Evolutionary conservation across 2,329 filamentous ascomycete genomes (phyloP).

Genomic region (Penicillium thymicola): DNA sequence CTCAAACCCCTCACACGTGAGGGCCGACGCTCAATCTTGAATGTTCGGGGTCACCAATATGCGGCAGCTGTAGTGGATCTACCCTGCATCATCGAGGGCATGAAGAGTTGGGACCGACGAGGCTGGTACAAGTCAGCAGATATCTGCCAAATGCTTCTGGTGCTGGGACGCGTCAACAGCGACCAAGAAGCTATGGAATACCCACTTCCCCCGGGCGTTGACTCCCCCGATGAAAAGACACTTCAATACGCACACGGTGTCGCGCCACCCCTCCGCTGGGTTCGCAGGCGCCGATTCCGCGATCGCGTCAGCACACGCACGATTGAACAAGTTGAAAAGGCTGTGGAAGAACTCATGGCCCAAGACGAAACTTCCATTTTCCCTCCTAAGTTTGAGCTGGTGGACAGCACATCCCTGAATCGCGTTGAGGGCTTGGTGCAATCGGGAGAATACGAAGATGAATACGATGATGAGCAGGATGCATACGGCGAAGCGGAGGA

Average conservation of each 20-base stretch:
- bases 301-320: constrained; percentile 79
- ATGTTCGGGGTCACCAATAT: constrained; percentile 66
- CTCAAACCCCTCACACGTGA: constrained; percentile 72
- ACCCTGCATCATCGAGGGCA: constrained; percentile 81
- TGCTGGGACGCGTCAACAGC: constrained; percentile 64
- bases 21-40: constrained; percentile 69
- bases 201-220: constrained; percentile 69
- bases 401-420: constrained; percentile 53
- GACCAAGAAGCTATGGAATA: constrained; percentile 64
- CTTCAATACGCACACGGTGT: constrained; percentile 81
- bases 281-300: constrained; percentile 75
- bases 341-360: constrained; percentile 69
- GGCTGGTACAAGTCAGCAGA: constrained; percentile 86
- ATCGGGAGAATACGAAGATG: constrained; percentile 50
- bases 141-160: constrained; percentile 83
- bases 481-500: constrained; percentile 50
- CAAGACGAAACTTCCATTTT: constrained; percentile 63
- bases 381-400: constrained; percentile 60
- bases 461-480: constrained; percentile 49
- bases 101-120: constrained; percentile 91
- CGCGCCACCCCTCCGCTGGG: constrained; percentile 84
- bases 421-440: constrained; percentile 41
- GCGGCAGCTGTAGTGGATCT: constrained; percentile 78
- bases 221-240: constrained; percentile 52
- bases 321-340: constrained; percentile 78